These are phyloP conservation scores for Fusarium marasasianum DNA, from an alignment of 2,329 filamentous ascomycete genomes.

Conservation along the genomic window DNA sequence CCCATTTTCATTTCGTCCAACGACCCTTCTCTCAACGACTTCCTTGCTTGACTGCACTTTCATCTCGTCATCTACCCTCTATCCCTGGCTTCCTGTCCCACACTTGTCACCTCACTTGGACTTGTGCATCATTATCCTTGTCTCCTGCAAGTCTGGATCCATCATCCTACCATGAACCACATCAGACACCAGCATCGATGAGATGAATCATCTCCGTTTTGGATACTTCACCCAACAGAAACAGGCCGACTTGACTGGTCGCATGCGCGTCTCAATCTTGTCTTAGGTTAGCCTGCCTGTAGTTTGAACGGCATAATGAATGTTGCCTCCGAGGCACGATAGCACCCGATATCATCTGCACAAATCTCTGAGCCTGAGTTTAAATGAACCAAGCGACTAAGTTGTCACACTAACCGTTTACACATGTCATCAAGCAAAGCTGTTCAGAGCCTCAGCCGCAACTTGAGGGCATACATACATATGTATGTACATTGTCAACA, in stretches of 20 bases:
- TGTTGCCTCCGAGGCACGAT: conserved; percentile 1
- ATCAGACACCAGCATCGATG: conserved; percentile 15
- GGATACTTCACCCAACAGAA: neutral
- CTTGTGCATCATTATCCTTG: conserved; percentile 8
- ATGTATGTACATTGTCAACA: conserved; percentile 11
- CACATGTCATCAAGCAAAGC: conserved; percentile 2
- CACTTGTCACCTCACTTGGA: conserved; percentile 12
- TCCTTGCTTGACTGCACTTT: neutral
- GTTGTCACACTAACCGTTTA: conserved; percentile 37
- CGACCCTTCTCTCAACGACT: neutral
- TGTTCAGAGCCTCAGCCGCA: conserved; percentile 23
- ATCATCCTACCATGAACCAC: neutral
- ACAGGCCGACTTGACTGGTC: neutral
- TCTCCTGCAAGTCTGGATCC: neutral
- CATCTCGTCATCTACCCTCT: neutral
- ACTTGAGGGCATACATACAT: neutral
- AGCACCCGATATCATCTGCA: neutral
- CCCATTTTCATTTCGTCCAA: conserved; percentile 12
- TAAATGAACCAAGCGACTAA: conserved; percentile 28
- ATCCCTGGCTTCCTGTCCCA: neutral
- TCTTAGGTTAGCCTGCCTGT: neutral
- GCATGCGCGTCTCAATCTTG: conserved; percentile 5
- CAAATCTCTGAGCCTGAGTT: neutral
- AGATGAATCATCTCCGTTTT: neutral
- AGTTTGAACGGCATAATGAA: conserved; percentile 12